Conservation (phyloP, 106 monocot species). For the Phalaenopsis equestris region DNA sequence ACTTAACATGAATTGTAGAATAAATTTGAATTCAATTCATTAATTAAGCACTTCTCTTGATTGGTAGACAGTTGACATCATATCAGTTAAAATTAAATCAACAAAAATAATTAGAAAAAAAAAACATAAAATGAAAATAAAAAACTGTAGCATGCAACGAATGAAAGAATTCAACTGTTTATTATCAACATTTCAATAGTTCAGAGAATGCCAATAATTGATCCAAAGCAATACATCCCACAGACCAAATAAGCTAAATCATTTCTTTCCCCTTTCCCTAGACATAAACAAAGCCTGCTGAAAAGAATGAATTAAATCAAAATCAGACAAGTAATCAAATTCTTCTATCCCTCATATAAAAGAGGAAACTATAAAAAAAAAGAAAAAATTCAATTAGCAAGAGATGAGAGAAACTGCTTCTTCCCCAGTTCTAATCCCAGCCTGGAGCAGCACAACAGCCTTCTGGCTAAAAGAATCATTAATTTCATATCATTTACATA, state of each 20-base stretch:
- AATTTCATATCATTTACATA: constrained; percentile 13
- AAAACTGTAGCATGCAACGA: neutral
- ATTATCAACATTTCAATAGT: neutral
- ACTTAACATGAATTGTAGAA: no score
- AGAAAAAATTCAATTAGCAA: neutral
- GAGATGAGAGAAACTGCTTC: neutral
- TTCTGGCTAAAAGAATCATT: constrained; percentile 6
- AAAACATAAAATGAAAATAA: neutral
- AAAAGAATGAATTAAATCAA: constrained; percentile 10
- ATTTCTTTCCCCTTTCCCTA: neutral
- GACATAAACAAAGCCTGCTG: neutral
- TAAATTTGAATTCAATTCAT: no score
- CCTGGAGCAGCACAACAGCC: neutral
- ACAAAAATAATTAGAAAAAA: no score
- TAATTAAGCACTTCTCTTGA: no score
- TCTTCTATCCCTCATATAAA: neutral
- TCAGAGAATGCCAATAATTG: neutral
- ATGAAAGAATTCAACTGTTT: constrained; percentile 1
- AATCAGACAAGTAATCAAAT: constrained; percentile 3
- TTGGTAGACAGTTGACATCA: no score
- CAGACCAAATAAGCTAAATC: neutral
- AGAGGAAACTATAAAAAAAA: neutral
- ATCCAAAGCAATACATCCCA: neutral
- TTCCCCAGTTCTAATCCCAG: neutral
- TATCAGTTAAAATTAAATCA: no score